Base-by-base conservation (phyloP, 805 yeast species). In the Scheffersomyces coipomensis region DNA sequence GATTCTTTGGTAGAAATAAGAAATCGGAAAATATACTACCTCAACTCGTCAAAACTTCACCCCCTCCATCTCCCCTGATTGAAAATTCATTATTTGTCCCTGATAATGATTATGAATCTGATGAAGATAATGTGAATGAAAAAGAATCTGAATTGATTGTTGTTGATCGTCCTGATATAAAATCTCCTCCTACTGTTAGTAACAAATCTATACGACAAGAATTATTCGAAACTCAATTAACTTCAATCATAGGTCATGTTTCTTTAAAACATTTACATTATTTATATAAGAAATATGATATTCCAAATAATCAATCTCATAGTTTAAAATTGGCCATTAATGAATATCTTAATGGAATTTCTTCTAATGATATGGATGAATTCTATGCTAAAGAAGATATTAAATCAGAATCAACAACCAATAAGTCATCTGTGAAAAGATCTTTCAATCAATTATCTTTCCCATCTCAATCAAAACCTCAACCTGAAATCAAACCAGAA, bases 291-390 rank as follows among this genome's bases (percentile, higher is more conserved):
- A 49, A 51, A 42, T 43, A 47, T 34, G 33, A 37, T n/a, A 29
- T 27, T 9, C n/a, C 43, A 5, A 34, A 37, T n/a, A 29, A 29
- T 9, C n/a, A 44, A 5, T 39, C 48, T 10, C 43, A 51, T 27
- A 35, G 40, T 23, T 33, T 51, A 6, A 38, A 45, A 32, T 39
- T 42, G 24, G 54, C 64, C 13, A 53, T 61, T 8, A 71, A 72
- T 44, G 77, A 68, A 42, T 75, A 72, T 46, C 49, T 78, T 9
- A 57, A 61, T 16, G 61, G 68, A 4, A 63, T 81, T 73, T 72
- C 75, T 47, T 34, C 42, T 5, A 24, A 25, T 25, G 64, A 64
- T 42, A 60, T 73, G 9, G 40, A 42, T 4, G 34, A 41, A 8
- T 16, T 29, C n/a, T n/a, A n/a, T n/a, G n/a, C n/a, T n/a, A n/a